Conservation (phyloP, 2,329 filamentous ascomycete genomes). For the Elsinoe fawcettii region DNA sequence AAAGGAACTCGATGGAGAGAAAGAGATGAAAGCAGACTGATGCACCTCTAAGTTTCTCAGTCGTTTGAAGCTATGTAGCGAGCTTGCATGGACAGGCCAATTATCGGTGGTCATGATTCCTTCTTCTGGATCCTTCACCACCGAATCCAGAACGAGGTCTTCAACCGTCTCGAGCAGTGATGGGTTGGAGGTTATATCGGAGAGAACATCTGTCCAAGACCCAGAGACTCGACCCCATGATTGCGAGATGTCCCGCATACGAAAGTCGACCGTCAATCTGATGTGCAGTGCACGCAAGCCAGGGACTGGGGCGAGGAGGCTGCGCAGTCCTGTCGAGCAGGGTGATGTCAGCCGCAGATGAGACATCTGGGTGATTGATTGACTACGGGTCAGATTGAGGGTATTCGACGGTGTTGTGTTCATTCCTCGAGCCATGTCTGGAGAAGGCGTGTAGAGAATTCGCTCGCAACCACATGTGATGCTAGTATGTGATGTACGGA, state of each 20-base stretch:
- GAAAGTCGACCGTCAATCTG: not conserved
- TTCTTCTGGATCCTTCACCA: not conserved
- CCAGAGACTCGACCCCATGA: slow-evolving; percentile 1
- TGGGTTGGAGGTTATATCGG: not conserved
- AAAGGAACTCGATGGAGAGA: not conserved
- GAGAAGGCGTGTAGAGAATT: not conserved
- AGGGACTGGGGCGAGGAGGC: not conserved
- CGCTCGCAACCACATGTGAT: slow-evolving; percentile 2
- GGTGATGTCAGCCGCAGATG: not conserved
- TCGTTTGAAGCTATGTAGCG: not conserved
- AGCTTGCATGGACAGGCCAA: not conserved
- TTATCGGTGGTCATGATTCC: slow-evolving; percentile 7
- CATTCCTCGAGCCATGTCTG: not conserved
- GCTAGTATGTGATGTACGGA: not conserved
- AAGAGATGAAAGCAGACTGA: slow-evolving; percentile 3
- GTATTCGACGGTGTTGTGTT: not conserved
- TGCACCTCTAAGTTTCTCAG: not conserved
- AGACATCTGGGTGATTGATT: not conserved
- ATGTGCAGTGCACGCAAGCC: not conserved
- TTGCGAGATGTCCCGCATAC: slow-evolving; percentile 4
- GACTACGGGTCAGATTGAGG: not conserved
- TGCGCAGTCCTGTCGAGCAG: not conserved
- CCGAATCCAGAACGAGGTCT: not conserved
- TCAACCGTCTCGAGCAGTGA: not conserved
- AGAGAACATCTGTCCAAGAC: not conserved